A percentile compares a stretch with the other conserved stretches of the same genome.
These are phyloP conservation scores for Aspergillus alliaceus DNA, from an alignment of 2,329 filamentous ascomycete species.

Conservation along the genomic window DNA sequence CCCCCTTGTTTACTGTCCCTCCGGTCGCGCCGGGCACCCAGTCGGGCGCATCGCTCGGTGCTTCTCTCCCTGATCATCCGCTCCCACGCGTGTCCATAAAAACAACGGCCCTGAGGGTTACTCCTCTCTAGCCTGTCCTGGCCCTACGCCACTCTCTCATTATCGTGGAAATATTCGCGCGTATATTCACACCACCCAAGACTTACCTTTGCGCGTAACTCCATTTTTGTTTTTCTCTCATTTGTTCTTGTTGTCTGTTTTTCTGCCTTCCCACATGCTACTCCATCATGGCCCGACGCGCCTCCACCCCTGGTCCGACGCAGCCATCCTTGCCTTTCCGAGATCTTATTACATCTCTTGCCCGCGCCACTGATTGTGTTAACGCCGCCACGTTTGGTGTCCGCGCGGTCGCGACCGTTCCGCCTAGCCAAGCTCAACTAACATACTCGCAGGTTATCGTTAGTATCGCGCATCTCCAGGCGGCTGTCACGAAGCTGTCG, in stretches of 20 bases:
- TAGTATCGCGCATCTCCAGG: conserved; percentile 75
- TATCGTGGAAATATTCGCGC: no score
- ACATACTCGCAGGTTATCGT: conserved; percentile 64
- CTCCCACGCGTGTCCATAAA: conserved; percentile 19
- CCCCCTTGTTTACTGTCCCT: conserved; percentile 7
- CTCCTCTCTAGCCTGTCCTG: no score
- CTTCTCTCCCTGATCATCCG: conserved; percentile 3
- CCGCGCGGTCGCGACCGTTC: not conserved
- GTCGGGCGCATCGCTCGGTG: not conserved
- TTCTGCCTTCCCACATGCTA: not conserved
- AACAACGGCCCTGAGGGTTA: not conserved
- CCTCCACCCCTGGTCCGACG: conserved; percentile 1
- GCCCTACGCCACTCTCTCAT: no score
- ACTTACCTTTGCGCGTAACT: not conserved
- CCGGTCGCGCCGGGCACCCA: conserved; percentile 1
- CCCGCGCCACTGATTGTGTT: conserved; percentile 7
- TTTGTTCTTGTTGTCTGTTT: not conserved
- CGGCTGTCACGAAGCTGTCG: conserved; percentile 75
- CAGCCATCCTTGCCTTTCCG: not conserved
- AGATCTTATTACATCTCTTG: conserved; percentile 12
- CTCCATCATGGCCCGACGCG: conserved; percentile 2
- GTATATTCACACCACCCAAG: not conserved
- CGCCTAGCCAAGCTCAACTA: conserved; percentile 20
- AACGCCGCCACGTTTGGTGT: conserved; percentile 11
- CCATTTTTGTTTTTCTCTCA: not conserved